phyloP scores from a whole-genome alignment of 2,329 filamentous ascomycete genomes.

The Diaporthe sp. region DNA sequence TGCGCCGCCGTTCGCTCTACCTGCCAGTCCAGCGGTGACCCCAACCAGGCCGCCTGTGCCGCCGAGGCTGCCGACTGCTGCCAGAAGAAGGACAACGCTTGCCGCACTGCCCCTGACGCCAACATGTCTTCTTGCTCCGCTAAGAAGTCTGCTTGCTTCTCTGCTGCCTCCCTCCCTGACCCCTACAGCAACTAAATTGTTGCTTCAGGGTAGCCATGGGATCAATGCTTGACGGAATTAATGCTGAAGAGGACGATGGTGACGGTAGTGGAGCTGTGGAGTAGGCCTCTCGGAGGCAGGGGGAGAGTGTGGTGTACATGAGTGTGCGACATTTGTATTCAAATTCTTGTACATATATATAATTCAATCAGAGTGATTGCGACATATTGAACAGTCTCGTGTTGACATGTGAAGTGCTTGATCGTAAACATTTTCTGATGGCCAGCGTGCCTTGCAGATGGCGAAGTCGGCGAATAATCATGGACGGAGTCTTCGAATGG shows the following conservation, averaged over 20 bases:
- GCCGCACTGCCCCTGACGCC: conserved; percentile 17
- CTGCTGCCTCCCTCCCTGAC: neutral
- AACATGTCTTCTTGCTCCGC: conserved; percentile 17
- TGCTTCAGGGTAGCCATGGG: neutral
- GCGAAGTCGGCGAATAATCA: neutral
- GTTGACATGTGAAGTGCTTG: neutral
- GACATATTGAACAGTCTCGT: neutral
- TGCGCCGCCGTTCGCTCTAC: neutral
- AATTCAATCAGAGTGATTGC: conserved; percentile 31
- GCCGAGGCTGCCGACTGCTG: conserved; percentile 15
- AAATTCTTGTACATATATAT: conserved; percentile 25
- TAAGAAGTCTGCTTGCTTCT: conserved; percentile 22
- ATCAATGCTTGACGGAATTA: neutral
- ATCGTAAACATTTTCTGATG: neutral
- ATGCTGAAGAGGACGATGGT: conserved; percentile 1
- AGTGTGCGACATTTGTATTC: neutral
- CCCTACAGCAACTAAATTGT: conserved; percentile 29
- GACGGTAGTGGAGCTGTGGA: neutral
- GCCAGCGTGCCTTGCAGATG: neutral
- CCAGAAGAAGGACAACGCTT: neutral
- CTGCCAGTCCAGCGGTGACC: neutral
- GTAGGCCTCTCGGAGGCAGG: neutral
- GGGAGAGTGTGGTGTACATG: conserved; percentile 1
- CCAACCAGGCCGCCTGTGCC: conserved; percentile 8
- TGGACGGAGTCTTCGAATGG: neutral